Evolutionary conservation across 2,329 filamentous ascomycete species (phyloP).

Genomic region (Penicillium sumatraense): DNA sequence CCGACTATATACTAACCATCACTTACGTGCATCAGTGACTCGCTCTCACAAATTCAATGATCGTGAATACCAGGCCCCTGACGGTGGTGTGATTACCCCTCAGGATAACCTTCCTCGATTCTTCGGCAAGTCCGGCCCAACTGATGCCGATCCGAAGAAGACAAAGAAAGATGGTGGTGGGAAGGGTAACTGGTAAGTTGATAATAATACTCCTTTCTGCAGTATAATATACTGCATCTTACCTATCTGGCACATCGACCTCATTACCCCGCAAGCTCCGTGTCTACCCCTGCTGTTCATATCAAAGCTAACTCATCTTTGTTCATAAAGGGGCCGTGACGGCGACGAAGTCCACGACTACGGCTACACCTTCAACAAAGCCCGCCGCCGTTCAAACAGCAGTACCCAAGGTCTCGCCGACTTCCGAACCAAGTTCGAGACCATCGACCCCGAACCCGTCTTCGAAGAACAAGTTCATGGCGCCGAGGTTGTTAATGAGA

Average conservation of each 20-base stretch:
- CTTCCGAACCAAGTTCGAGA: constrained; percentile 97
- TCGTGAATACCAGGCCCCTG: constrained; percentile 78
- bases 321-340: constrained; percentile 77
- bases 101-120: constrained; percentile 83
- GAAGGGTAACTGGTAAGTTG: constrained; percentile 86
- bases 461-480: constrained; percentile 88
- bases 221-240: neutral
- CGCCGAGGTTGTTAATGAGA: constrained; percentile 54
- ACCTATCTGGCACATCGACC: neutral
- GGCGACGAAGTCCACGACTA: constrained; percentile 86
- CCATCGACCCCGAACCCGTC: constrained; percentile 84
- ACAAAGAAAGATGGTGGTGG: constrained; percentile 95
- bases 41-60: constrained; percentile 96
- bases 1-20: constrained; percentile 1
- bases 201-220: too few species aligned
- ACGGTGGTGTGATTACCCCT: constrained; percentile 72
- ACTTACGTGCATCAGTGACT: constrained; percentile 72
- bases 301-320: neutral
- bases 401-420: constrained; percentile 74
- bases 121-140: constrained; percentile 86
- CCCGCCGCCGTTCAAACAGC: constrained; percentile 91
- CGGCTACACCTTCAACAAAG: constrained; percentile 80
- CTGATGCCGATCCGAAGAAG: constrained; percentile 84
- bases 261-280: too few species aligned
- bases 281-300: too few species aligned